These are phyloP conservation scores for Sicyos edulis DNA, from an alignment of 306 rosid species.

Conservation along the genomic window DNA sequence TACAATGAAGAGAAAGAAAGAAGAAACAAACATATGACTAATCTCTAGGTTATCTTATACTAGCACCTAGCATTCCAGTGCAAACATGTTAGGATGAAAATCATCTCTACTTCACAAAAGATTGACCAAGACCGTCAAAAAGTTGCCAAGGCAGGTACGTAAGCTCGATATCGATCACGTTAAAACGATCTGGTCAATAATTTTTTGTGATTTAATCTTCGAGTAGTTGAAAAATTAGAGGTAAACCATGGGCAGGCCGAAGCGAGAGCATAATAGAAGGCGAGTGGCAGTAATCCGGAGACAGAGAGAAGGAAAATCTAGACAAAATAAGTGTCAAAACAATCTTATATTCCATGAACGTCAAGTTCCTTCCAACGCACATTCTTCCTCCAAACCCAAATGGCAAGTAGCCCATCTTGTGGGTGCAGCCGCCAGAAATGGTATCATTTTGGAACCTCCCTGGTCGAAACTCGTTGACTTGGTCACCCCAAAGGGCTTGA, in stretches of 20 bases:
- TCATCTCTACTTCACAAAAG: too few relatives aligned
- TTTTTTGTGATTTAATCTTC: background rate
- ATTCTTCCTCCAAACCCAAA: slow-evolving; percentile 68
- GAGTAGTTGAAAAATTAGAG: slow-evolving; percentile 23
- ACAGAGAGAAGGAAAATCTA: slow-evolving; percentile 45
- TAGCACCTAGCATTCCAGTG: too few relatives aligned
- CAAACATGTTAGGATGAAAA: too few relatives aligned
- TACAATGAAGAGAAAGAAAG: too few relatives aligned
- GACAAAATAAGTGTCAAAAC: slow-evolving; percentile 43
- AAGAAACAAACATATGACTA: too few relatives aligned
- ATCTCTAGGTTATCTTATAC: too few relatives aligned
- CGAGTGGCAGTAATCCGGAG: slow-evolving; percentile 38
- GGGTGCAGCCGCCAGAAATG: slow-evolving; percentile 43
- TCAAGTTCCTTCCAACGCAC: slow-evolving; percentile 58
- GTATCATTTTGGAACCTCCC: slow-evolving; percentile 44
- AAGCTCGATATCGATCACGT: too few relatives aligned
- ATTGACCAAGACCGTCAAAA: too few relatives aligned
- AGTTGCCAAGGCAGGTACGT: too few relatives aligned
- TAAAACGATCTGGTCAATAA: background rate
- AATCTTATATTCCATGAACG: slow-evolving; percentile 50
- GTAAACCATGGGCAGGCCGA: slow-evolving; percentile 38
- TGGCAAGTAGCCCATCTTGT: slow-evolving; percentile 60
- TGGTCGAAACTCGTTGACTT: slow-evolving; percentile 50
- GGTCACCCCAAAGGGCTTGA: slow-evolving; percentile 40
- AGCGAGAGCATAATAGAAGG: slow-evolving; percentile 51